Evolutionary conservation across 805 yeast species (phyloP).

Genomic region (Kuraishia borneana): DNA sequence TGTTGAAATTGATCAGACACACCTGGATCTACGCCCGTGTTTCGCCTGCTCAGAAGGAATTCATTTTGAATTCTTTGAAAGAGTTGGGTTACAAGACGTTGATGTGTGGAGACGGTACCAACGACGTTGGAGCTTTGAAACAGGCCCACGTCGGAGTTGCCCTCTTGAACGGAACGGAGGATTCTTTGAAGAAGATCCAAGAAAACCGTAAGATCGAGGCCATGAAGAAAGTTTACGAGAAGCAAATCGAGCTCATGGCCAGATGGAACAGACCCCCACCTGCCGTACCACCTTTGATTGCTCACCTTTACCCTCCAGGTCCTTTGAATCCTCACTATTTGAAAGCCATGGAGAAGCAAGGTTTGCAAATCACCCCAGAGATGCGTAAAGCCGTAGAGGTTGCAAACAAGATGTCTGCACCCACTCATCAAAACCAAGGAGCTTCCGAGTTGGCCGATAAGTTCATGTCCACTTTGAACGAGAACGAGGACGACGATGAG

Average conservation of each 20-base stretch:
- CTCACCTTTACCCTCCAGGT: constrained; percentile 95
- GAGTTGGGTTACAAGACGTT: constrained; percentile 84
- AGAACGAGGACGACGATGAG: constrained; percentile 55
- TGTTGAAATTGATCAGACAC: constrained; percentile 65
- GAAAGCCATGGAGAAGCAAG: constrained; percentile 75
- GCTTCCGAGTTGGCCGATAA: constrained; percentile 48
- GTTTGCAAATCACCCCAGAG: constrained; percentile 70
- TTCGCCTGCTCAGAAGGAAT: constrained; percentile 93
- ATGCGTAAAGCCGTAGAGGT: constrained; percentile 46
- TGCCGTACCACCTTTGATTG: constrained; percentile 76
- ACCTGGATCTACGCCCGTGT: constrained; percentile 98
- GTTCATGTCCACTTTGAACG: constrained; percentile 41
- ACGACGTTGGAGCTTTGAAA: constrained; percentile 97
- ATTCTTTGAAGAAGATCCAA: constrained; percentile 78
- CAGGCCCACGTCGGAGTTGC: constrained; percentile 99
- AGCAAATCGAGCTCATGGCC: constrained; percentile 68
- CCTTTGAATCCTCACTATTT: constrained; percentile 81
- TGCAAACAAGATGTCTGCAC: constrained; percentile 27
- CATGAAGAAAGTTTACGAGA: constrained; percentile 59
- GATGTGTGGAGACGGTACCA: constrained; percentile 99
- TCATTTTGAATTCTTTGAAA: constrained; percentile 72
- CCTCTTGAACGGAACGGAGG: constrained; percentile 93
- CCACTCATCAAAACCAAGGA: constrained; percentile 19
- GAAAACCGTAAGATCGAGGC: constrained; percentile 66
- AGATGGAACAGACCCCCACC: constrained; percentile 82